phyloP scores from a whole-genome alignment of 139 green algal genomes.

The Micractinium conductrix region DNA sequence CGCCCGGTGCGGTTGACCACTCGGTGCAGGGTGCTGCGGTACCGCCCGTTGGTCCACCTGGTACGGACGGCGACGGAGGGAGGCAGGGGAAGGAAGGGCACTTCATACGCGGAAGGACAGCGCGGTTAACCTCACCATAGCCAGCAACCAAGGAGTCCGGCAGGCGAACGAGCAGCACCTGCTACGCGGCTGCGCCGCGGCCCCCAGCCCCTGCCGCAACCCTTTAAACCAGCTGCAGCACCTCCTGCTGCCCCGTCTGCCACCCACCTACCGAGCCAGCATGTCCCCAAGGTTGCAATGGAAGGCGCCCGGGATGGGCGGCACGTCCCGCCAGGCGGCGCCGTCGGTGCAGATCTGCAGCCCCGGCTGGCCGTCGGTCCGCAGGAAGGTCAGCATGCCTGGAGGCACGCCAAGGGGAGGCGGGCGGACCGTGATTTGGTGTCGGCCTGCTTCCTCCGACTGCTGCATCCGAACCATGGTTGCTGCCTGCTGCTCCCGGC shows the following conservation, averaged over 20 bases:
- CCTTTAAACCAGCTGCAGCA: too few species aligned
- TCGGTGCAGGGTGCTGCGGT: slow-evolving; percentile 84
- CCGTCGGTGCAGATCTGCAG: slow-evolving; percentile 75
- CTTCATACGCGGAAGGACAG: background rate
- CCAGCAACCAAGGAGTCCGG: too few species aligned
- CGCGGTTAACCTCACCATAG: too few species aligned
- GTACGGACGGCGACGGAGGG: background rate
- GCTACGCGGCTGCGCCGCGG: too few species aligned
- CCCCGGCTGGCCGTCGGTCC: slow-evolving; percentile 77
- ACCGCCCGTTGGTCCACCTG: slow-evolving; percentile 66
- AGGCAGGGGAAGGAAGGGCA: too few species aligned
- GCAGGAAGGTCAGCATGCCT: slow-evolving; percentile 93
- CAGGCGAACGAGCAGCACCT: too few species aligned
- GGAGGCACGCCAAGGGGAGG: background rate
- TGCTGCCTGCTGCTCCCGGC: too few species aligned
- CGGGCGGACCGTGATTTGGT: background rate
- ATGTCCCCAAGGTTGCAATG: slow-evolving; percentile 96
- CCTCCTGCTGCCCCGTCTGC: too few species aligned
- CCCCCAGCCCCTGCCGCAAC: too few species aligned
- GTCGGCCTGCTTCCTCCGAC: too few species aligned
- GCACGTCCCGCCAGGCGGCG: slow-evolving; percentile 74
- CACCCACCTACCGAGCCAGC: too few species aligned
- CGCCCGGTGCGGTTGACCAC: slow-evolving; percentile 71
- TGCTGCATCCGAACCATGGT: too few species aligned
- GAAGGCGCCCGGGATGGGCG: slow-evolving; percentile 65